phyloP scores from a whole-genome alignment of 176 grass and related monocot species.

The Avena atlantica region DNA sequence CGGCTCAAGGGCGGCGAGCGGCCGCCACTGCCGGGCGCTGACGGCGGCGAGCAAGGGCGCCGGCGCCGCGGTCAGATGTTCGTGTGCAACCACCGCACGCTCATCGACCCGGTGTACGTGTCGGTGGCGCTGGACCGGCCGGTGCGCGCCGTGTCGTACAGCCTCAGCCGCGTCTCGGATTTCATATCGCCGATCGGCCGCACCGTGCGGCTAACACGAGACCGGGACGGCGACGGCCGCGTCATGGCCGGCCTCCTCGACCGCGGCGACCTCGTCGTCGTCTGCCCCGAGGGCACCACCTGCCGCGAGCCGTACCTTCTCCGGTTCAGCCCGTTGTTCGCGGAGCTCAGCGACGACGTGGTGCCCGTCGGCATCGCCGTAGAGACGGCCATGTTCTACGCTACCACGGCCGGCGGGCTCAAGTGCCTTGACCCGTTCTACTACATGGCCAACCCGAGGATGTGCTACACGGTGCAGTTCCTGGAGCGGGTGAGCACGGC shows the following conservation, averaged over 20 bases:
- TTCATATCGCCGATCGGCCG: slow-evolving; percentile 64
- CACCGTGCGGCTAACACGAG: slow-evolving; percentile 51
- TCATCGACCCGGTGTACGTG: slow-evolving; percentile 77
- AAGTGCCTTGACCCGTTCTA: slow-evolving; percentile 81
- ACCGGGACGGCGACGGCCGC: slow-evolving; percentile 40
- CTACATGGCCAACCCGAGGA: slow-evolving; percentile 61
- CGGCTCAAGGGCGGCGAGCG: slow-evolving; percentile 15
- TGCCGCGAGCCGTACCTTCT: slow-evolving; percentile 79
- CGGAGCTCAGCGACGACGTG: slow-evolving; percentile 64
- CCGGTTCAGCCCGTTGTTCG: slow-evolving; percentile 74
- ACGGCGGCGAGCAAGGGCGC: background rate
- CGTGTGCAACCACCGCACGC: slow-evolving; percentile 86
- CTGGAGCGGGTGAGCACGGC: slow-evolving; percentile 51
- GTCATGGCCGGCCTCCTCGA: slow-evolving; percentile 51
- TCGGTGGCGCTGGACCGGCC: slow-evolving; percentile 50
- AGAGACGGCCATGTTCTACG: slow-evolving; percentile 73
- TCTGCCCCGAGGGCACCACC: slow-evolving; percentile 82
- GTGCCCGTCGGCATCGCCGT: slow-evolving; percentile 62
- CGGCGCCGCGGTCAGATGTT: slow-evolving; percentile 47
- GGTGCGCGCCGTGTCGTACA: slow-evolving; percentile 72
- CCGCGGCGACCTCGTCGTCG: slow-evolving; percentile 52
- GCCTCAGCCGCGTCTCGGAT: slow-evolving; percentile 61
- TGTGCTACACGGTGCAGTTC: slow-evolving; percentile 67
- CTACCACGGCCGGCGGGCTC: slow-evolving; percentile 63
- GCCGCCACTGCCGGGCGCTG: background rate